Conservation (phyloP, 257 asterid genomes). For the Solanum gracilifrons region DNA sequence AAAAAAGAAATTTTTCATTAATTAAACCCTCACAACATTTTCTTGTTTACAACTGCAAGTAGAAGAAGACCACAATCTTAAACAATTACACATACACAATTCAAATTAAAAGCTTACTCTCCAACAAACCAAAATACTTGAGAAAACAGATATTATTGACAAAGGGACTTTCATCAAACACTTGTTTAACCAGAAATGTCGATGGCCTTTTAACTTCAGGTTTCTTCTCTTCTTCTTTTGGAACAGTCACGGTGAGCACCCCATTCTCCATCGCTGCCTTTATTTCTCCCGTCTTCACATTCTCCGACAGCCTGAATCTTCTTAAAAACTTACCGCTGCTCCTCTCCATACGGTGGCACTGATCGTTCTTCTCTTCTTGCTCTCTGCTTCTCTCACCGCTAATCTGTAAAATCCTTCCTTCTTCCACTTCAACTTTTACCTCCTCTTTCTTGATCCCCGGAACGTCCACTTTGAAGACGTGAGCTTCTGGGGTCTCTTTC, state of each 20-base stretch:
- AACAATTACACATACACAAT: no score
- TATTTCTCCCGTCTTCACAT: background rate
- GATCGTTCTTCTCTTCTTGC: slow-evolving; percentile 14
- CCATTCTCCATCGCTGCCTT: background rate
- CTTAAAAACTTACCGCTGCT: slow-evolving; percentile 11
- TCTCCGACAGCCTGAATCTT: slow-evolving; percentile 11
- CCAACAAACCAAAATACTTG: no score
- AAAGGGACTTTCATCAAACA: background rate
- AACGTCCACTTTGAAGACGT: no score
- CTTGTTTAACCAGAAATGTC: background rate
- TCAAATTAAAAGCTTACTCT: no score
- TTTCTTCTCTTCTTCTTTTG: background rate
- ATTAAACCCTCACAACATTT: background rate
- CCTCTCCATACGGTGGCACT: slow-evolving; percentile 15
- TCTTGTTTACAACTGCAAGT: background rate
- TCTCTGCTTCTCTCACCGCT: slow-evolving; percentile 19
- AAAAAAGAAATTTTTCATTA: background rate
- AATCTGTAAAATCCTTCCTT: background rate
- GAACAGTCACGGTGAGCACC: background rate
- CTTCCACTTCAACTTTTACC: background rate
- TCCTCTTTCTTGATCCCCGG: no score
- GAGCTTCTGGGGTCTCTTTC: slow-evolving; percentile 22
- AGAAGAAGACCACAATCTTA: background rate
- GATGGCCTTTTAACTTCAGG: slow-evolving; percentile 4
- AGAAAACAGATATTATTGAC: background rate